Evolutionary conservation across 805 yeast genomes (phyloP).

Genomic region (Diddensiella santjacobensis): DNA sequence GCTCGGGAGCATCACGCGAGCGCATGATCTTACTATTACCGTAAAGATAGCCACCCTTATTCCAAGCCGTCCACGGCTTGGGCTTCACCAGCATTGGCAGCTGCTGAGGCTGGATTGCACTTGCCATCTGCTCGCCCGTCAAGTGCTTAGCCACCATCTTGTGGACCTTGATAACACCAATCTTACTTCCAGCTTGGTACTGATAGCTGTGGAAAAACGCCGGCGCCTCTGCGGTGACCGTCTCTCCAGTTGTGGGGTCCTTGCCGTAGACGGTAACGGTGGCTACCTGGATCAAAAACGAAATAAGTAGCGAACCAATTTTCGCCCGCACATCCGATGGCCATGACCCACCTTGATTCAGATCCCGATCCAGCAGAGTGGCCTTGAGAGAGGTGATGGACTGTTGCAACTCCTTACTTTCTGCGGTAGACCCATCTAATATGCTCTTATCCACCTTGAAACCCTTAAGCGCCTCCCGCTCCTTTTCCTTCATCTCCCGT

Average conservation of each 20-base stretch:
- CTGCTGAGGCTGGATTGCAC: slow-evolving; percentile 73
- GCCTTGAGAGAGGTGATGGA: slow-evolving; percentile 39
- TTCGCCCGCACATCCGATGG: slow-evolving; percentile 57
- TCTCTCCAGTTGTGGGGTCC: slow-evolving; percentile 73
- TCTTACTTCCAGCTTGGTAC: slow-evolving; percentile 68
- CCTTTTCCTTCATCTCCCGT: slow-evolving; percentile 15
- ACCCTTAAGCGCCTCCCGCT: slow-evolving; percentile 46
- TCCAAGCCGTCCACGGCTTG: slow-evolving; percentile 78
- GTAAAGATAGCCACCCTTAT: slow-evolving; percentile 80
- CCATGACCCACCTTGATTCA: slow-evolving; percentile 42
- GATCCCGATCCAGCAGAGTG: slow-evolving; percentile 30
- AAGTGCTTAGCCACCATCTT: slow-evolving; percentile 60
- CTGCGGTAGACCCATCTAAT: slow-evolving; percentile 32
- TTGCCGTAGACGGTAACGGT: slow-evolving; percentile 72
- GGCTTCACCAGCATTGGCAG: slow-evolving; percentile 93
- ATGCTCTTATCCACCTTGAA: slow-evolving; percentile 22
- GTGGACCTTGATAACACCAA: slow-evolving; percentile 81
- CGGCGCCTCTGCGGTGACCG: slow-evolving; percentile 72
- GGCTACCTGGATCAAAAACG: slow-evolving; percentile 76
- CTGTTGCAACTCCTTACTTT: slow-evolving; percentile 35
- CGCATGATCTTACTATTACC: slow-evolving; percentile 64
- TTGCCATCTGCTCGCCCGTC: slow-evolving; percentile 60
- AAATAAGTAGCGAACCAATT: slow-evolving; percentile 75
- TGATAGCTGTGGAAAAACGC: slow-evolving; percentile 90
- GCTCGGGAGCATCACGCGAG: slow-evolving; percentile 83